Base-by-base conservation (phyloP, 495 filamentous ascomycete genomes). In the Penicillium cinerascens region DNA sequence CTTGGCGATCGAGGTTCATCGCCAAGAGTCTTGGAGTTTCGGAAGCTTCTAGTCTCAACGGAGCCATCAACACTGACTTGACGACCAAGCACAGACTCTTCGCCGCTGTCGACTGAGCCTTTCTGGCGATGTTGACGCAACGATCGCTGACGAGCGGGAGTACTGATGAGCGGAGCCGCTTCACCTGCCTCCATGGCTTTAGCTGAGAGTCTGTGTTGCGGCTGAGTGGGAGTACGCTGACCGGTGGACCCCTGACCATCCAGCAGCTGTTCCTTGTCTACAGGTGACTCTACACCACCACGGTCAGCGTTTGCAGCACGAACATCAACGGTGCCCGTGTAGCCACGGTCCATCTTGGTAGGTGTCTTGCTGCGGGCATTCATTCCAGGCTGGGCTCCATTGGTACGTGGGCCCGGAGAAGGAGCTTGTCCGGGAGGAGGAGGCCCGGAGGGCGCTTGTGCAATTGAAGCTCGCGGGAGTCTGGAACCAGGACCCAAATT, bases 341-440 rank as follows among this genome's bases (percentile, higher is more conserved):
- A 72, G 8, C 66, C 68, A 49, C 77, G 75, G 55, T 65, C 75
- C 53, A 64, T 74, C 59, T 74, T 82, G 6, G 82, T 81, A 0
- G 83, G 82, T 0, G 83, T 85, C 57, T 81, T 85, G 61, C 78
- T 84, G 57, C 82, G 68, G 17, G 78, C 68, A 17, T 75, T 76
- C 52, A 60, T 51, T 40, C 38, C 52, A 29, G 63, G 52, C 21
- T 67, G 71, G 10, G 78, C 65, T 6, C 65, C 61, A 21, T 68
- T 70, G 21, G 73, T 57, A 43, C 85, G 76, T 22, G 89, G 89
- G 22, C 84, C 83, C 16, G 91, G 91, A 22, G 85, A 85, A 0
- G 92, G 91, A 16, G 91, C 84, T 69, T 95, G 90, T 33, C 90
- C 88, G 33, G 86, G 86, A 17, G 92, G 92, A 36, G 92, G 89